phyloP scores from a whole-genome alignment of 495 filamentous ascomycete genomes.

The Aspergillus asperescens region DNA sequence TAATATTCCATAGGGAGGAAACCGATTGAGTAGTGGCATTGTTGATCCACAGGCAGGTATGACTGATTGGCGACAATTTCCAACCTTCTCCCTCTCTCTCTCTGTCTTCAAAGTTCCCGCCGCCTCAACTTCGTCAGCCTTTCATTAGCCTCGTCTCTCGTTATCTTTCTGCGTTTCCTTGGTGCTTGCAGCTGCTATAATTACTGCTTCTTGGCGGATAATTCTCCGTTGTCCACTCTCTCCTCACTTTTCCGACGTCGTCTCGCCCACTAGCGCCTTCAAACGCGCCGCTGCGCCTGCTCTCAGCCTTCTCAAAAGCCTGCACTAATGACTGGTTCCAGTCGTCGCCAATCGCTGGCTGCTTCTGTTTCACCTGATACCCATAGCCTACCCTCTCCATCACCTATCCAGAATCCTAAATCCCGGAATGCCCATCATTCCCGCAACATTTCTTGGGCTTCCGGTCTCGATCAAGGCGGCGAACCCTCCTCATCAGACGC shows the following conservation, averaged over 20 bases:
- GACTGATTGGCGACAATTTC: neutral
- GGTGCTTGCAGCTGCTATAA: neutral
- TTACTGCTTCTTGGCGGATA: neutral
- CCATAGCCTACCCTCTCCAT: slow-evolving; percentile 10
- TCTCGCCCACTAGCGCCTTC: slow-evolving; percentile 8
- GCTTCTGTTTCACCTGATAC: slow-evolving; percentile 11
- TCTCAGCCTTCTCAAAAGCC: neutral
- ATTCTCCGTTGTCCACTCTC: neutral
- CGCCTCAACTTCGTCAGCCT: no score
- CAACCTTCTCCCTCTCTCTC: neutral
- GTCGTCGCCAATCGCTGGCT: slow-evolving; percentile 14
- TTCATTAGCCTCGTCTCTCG: neutral
- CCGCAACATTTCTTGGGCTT: slow-evolving; percentile 41
- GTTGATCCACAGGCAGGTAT: no score
- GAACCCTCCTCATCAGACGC: slow-evolving; percentile 27
- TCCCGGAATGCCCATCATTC: slow-evolving; percentile 36
- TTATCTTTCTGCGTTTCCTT: neutral
- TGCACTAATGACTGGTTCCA: slow-evolving; percentile 19
- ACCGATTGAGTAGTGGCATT: neutral
- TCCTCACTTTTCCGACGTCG: slow-evolving; percentile 1
- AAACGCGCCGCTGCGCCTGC: neutral
- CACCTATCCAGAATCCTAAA: slow-evolving; percentile 11
- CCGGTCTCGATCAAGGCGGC: slow-evolving; percentile 30
- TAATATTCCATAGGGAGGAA: neutral
- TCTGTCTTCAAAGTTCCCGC: neutral